Conservation (phyloP, 345 rosid species). For the Linum usitatissimum region DNA sequence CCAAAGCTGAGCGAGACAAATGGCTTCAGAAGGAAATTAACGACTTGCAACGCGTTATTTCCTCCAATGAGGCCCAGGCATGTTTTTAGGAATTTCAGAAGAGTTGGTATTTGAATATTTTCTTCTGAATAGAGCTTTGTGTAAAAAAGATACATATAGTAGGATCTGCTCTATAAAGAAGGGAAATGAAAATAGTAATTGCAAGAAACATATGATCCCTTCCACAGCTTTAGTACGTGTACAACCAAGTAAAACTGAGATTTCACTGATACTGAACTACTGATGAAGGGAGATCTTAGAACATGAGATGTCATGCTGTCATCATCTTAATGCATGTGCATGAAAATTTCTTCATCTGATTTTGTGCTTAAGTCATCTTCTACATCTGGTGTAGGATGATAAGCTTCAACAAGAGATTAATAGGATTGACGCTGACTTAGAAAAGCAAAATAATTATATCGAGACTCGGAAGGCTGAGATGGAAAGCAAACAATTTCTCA, state of each 20-base stretch:
- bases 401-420: conserved; percentile 62
- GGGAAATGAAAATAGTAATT: too few relatives aligned
- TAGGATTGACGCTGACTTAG: conserved; percentile 44
- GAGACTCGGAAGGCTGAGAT: conserved; percentile 45
- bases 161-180: neutral
- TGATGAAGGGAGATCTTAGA: neutral
- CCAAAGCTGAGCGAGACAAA: conserved; percentile 81
- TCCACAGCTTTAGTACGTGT: neutral
- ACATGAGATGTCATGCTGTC: neutral
- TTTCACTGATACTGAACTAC: neutral
- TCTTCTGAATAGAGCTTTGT: neutral
- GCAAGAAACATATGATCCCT: neutral
- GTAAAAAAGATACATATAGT: neutral
- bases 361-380: neutral
- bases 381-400: conserved; percentile 41
- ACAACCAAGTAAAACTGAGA: neutral
- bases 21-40: conserved; percentile 97
- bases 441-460: conserved; percentile 45
- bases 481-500: conserved; percentile 38
- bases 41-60: conserved; percentile 72
- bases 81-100: neutral
- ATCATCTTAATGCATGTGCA: neutral
- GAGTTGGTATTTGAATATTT: neutral
- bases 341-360: neutral
- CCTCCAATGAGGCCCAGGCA: conserved; percentile 62